A percentile compares a stretch with the other conserved stretches of the same genome.
Evolutionary conservation across 2,329 filamentous ascomycete species (phyloP).

Genomic region (Emergomyces orientalis): DNA sequence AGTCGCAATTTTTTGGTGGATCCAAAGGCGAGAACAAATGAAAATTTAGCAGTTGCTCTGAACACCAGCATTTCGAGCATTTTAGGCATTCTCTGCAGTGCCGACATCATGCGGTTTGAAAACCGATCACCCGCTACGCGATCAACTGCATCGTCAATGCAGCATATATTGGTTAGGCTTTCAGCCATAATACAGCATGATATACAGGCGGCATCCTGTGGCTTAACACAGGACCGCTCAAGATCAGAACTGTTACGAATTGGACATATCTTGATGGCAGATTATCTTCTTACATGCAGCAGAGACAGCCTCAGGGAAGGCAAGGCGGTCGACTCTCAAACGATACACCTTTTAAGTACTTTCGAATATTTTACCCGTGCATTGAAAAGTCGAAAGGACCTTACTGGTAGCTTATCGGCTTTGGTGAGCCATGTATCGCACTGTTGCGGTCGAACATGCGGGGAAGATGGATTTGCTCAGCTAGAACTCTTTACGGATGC

Average conservation of each 20-base stretch:
- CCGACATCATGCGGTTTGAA: constrained; percentile 11
- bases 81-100: constrained; percentile 12
- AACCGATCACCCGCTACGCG: background rate
- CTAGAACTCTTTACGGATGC: constrained; percentile 19
- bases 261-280: constrained; percentile 15
- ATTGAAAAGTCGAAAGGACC: constrained; percentile 24
- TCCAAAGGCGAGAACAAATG: background rate
- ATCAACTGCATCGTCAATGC: constrained; percentile 8
- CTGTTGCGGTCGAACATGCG: constrained; percentile 23
- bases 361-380: constrained; percentile 25
- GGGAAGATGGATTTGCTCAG: constrained; percentile 18
- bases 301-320: background rate
- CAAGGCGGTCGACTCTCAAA: background rate
- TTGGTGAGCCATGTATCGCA: constrained; percentile 29
- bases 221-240: background rate
- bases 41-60: constrained; percentile 11
- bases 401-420: constrained; percentile 28
- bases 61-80: constrained; percentile 17
- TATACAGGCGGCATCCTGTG: constrained; percentile 5
- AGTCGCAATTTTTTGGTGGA: background rate
- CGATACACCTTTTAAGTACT: constrained; percentile 13
- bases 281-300: constrained; percentile 10
- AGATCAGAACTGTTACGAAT: constrained; percentile 10
- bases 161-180: constrained; percentile 9
- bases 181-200: constrained; percentile 11